Evolutionary conservation across 2,329 filamentous ascomycete genomes (phyloP), one percentile per base, ranked within the genome.

Genomic region (Knufia petricola): DNA sequence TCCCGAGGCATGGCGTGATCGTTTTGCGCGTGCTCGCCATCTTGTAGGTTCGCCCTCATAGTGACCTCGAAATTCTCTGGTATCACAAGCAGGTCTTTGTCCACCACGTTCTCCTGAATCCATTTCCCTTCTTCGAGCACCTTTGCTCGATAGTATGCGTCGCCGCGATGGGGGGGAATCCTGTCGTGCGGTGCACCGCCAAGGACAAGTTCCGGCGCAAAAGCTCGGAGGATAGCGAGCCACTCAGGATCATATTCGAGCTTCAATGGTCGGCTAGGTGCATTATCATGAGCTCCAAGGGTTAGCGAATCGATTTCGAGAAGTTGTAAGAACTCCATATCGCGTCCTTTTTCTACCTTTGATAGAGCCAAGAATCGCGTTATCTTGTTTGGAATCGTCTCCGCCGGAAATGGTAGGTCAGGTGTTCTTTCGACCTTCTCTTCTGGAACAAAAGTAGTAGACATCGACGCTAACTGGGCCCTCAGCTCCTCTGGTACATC

Each of bases 181-280:
- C 66, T 64, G 1, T 76, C 73, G 6, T 67, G 62, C 3, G 71
- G 72, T 54, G 83, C 72, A 50, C 83, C 82, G 38, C 86, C 85
- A 31, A 90, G 69, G 1, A 69, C 66, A 1, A 92, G 72, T 34
- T 79, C 73, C 2, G 71, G 59, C 34, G 85, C 79, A 61, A 96
- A 94, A 6, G 81, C 83, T 36, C 90, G 84, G 10, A 83, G 89
- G 55, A 98, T 95, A 36, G 92, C 85, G 6, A 98, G 80, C 90
- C 90, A 98, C 68, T 98, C 92, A 9, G 82, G 79, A 64, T 98
- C 92, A 63, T 98, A 96, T 41, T 81, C 71, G 0, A 95, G 73
- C 9, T 69, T 71, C 56, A 79, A 76, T 1, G 80, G 79, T 1
- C 70, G 66, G 13, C 68, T 7, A 21, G 58, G 43, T n/a, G 43